phyloP scores from a whole-genome alignment of 208 protist species.

The Wallacemonas collosoma region DNA sequence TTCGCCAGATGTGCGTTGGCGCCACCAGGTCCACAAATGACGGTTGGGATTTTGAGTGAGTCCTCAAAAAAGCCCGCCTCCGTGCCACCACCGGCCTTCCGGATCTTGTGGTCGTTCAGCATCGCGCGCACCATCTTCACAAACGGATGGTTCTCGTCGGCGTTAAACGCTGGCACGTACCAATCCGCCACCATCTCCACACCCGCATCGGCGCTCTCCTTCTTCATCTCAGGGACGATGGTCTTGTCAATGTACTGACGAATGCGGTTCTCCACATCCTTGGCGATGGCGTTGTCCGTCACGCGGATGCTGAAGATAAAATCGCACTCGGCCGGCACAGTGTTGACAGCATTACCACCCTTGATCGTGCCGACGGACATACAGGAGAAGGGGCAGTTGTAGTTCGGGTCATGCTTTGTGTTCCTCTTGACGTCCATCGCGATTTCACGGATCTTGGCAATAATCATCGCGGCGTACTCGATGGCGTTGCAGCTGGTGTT shows the following conservation, averaged over 20 bases:
- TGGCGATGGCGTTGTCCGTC: constrained; percentile 24
- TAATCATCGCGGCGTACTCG: constrained; percentile 44
- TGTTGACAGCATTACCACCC: constrained; percentile 49
- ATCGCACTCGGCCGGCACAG: constrained; percentile 54
- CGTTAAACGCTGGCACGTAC: constrained; percentile 33
- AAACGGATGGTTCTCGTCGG: constrained; percentile 33
- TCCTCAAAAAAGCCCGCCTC: constrained; percentile 65
- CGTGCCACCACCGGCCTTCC: constrained; percentile 35
- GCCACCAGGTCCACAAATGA: constrained; percentile 56
- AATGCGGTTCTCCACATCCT: constrained; percentile 30
- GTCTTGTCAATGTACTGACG: constrained; percentile 33
- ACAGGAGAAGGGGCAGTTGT: constrained; percentile 27
- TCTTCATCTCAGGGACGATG: constrained; percentile 36
- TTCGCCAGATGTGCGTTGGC: constrained; percentile 52
- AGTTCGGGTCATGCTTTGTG: constrained; percentile 21
- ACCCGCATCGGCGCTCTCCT: constrained; percentile 38
- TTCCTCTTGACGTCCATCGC: constrained; percentile 26
- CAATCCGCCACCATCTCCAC: constrained; percentile 21
- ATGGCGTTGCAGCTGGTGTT: constrained; percentile 45
- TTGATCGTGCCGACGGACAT: constrained; percentile 36
- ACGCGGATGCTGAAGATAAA: constrained; percentile 46
- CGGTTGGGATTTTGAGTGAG: constrained; percentile 42
- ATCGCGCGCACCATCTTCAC: constrained; percentile 30
- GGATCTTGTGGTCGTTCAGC: constrained; percentile 17
- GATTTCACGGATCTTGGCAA: constrained; percentile 42